A percentile compares a stretch with the other conserved stretches of the same genome.
These are phyloP conservation scores for Metarhizium guizhouense DNA, from an alignment of 2,329 filamentous ascomycete species.

Conservation along the genomic window DNA sequence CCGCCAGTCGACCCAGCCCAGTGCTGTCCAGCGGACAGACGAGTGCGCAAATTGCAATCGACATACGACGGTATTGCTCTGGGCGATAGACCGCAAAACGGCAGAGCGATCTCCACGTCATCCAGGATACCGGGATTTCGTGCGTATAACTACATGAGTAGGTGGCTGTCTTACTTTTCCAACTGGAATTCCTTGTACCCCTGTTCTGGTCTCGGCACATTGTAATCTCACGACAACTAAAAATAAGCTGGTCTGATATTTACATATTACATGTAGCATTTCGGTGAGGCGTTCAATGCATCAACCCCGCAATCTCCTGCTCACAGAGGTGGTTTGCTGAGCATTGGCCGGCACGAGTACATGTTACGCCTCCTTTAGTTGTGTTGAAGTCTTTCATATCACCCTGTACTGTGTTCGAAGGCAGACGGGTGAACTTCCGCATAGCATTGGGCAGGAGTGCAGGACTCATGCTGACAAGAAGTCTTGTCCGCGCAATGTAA, in stretches of 20 bases:
- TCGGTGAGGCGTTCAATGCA: no score
- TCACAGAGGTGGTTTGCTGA: no score
- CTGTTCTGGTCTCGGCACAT: neutral
- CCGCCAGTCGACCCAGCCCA: no score
- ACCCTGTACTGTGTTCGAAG: no score
- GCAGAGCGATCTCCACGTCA: neutral
- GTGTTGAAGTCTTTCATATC: no score
- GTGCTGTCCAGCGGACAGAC: neutral
- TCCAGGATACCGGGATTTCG: neutral
- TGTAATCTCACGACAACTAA: neutral
- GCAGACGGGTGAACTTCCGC: no score
- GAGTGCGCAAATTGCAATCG: neutral
- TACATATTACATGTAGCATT: neutral
- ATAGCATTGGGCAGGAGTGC: no score
- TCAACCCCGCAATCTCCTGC: no score
- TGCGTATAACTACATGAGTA: neutral
- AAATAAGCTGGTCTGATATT: neutral
- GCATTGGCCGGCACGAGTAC: no score
- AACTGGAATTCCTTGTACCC: neutral
- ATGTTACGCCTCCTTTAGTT: no score
- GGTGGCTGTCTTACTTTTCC: neutral
- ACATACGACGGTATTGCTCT: neutral
- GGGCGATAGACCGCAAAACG: neutral
- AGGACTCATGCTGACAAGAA: no score
- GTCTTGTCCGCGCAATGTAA: no score